These are phyloP conservation scores for Lipomyces yamadae DNA, from an alignment of 805 yeast genomes.

Conservation along the genomic window DNA sequence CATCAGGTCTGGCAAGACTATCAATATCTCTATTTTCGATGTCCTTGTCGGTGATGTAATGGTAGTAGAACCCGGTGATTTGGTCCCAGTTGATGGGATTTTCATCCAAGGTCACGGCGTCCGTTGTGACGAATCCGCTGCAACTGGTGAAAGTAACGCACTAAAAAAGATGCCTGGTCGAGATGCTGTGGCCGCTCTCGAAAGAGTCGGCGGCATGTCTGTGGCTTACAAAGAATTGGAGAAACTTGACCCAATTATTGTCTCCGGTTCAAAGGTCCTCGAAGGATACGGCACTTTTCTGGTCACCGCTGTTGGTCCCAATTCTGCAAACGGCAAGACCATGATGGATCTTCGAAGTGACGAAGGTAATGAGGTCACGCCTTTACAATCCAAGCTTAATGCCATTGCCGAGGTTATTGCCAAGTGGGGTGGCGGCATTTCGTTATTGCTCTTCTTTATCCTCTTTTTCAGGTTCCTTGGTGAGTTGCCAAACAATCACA, in stretches of 20 bases:
- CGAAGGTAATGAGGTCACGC: constrained; percentile 81
- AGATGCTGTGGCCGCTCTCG: constrained; percentile 46
- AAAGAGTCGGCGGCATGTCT: constrained; percentile 48
- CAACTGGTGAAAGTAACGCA: constrained; percentile 93
- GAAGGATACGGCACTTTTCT: constrained; percentile 86
- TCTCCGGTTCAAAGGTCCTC: constrained; percentile 87
- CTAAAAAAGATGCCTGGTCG: constrained; percentile 68
- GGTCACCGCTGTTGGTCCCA: constrained; percentile 86
- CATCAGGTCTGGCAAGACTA: constrained; percentile 70
- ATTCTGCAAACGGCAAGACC: constrained; percentile 91
- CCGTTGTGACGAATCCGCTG: constrained; percentile 88
- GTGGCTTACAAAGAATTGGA: constrained; percentile 44
- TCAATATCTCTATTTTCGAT: constrained; percentile 70
- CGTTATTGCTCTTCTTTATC: constrained; percentile 77
- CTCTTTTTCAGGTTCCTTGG: constrained; percentile 76
- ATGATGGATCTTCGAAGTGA: constrained; percentile 79
- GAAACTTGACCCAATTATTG: constrained; percentile 76
- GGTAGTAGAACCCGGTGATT: constrained; percentile 88
- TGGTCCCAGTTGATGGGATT: constrained; percentile 86
- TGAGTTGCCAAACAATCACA: constrained; percentile 56
- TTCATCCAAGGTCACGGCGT: constrained; percentile 69
- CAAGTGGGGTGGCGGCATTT: constrained; percentile 89
- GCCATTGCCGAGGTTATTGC: constrained; percentile 90
- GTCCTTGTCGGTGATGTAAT: constrained; percentile 86
- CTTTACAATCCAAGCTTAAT: constrained; percentile 81